A percentile compares a stretch with the other conserved stretches of the same genome.
These are phyloP conservation scores for Saturnispora serradocipensis DNA, from an alignment of 805 yeast species.

Conservation along the genomic window DNA sequence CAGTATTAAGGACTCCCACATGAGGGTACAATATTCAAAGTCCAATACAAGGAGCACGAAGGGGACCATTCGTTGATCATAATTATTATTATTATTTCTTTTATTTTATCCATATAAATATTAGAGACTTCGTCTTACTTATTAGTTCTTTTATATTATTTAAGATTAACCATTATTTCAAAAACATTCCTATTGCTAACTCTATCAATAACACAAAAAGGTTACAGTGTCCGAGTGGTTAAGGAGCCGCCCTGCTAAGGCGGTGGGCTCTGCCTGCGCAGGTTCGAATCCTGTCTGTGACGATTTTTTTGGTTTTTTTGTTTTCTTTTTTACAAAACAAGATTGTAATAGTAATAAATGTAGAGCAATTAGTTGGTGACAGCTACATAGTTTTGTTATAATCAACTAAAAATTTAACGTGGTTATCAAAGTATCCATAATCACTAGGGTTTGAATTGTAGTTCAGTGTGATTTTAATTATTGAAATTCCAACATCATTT, in stretches of 20 bases:
- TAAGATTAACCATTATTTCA: too few relatives aligned
- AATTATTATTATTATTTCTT: too few relatives aligned
- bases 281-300: conserved; percentile 99
- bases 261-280: conserved; percentile 92
- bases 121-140: too few relatives aligned
- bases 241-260: conserved; percentile 77
- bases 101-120: too few relatives aligned
- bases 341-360: neutral
- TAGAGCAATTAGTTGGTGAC: neutral
- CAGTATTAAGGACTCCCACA: too few relatives aligned
- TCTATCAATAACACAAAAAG: neutral
- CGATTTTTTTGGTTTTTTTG: conserved; percentile 40
- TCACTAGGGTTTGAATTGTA: conserved; percentile 13
- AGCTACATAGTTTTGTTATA: neutral
- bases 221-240: conserved; percentile 69
- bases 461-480: conserved; percentile 27
- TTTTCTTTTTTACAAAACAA: neutral
- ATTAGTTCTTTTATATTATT: too few relatives aligned
- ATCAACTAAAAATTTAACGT: conserved; percentile 8
- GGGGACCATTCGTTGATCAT: too few relatives aligned
- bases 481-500: conserved; percentile 29
- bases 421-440: conserved; percentile 26
- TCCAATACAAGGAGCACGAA: too few relatives aligned
- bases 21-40: too few relatives aligned
- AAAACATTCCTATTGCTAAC: too few relatives aligned